A percentile compares a stretch with the other conserved stretches of the same genome.
phyloP scores from a whole-genome alignment of 345 rosid species.

The Carallia brachiata region DNA sequence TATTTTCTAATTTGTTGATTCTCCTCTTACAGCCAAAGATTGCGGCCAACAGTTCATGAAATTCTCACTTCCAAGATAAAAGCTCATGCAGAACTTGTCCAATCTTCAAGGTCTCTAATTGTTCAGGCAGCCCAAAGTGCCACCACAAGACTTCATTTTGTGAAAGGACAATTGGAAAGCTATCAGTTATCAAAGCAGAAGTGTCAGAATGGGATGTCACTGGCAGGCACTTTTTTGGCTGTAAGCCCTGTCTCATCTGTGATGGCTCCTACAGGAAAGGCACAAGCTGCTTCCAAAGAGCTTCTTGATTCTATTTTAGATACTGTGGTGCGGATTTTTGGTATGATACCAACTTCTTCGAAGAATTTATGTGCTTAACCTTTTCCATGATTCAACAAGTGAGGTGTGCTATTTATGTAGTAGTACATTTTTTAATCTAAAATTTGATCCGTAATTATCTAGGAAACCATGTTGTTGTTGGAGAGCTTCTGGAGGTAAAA shows the following conservation, averaged over 20 bases:
- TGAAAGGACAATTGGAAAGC: conserved; percentile 68
- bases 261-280: conserved; percentile 97
- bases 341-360: conserved; percentile 41
- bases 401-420: neutral
- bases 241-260: conserved; percentile 95
- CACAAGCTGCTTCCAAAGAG: conserved; percentile 83
- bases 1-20: conserved; percentile 9
- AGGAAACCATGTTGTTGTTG: conserved; percentile 94
- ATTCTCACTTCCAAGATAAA: conserved; percentile 85
- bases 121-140: conserved; percentile 48
- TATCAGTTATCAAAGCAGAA: conserved; percentile 66
- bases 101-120: conserved; percentile 56
- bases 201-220: conserved; percentile 71
- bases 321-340: conserved; percentile 75
- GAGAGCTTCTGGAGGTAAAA: conserved; percentile 86
- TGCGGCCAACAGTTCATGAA: conserved; percentile 95
- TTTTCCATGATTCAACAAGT: neutral
- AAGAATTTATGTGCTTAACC: neutral
- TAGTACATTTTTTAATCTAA: neutral
- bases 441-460: neutral
- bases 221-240: conserved; percentile 64
- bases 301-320: conserved; percentile 93
- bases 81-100: conserved; percentile 57
- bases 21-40: conserved; percentile 67
- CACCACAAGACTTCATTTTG: conserved; percentile 43